These are phyloP conservation scores for Phytophthora sojae DNA, from an alignment of 352 stramenopile genomes.

Conservation along the genomic window DNA sequence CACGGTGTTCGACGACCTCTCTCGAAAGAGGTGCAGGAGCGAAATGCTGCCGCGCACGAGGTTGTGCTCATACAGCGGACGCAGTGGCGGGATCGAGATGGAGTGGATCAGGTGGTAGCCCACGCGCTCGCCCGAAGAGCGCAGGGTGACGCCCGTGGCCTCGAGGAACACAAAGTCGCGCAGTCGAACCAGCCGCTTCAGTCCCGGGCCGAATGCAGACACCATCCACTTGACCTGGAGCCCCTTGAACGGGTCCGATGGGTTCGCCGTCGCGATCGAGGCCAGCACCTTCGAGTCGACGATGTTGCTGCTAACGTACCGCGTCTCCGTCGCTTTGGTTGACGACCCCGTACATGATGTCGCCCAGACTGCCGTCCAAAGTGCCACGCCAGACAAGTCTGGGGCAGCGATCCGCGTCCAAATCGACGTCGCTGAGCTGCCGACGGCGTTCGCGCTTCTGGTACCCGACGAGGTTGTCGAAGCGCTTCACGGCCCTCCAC, in stretches of 20 bases:
- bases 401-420: not conserved
- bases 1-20: conserved; percentile 3
- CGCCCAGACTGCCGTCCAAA: conserved; percentile 23
- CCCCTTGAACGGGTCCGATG: conserved; percentile 11
- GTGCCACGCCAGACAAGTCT: conserved; percentile 11
- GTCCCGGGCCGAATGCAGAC: not conserved
- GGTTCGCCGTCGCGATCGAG: conserved; percentile 11
- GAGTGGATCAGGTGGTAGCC: conserved; percentile 34
- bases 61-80: conserved; percentile 9
- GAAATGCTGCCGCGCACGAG: conserved; percentile 37
- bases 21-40: conserved; percentile 21
- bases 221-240: conserved; percentile 29
- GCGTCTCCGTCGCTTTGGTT: conserved; percentile 29
- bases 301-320: conserved; percentile 32
- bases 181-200: conserved; percentile 4
- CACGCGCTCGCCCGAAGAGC: conserved; percentile 13
- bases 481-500: conserved; percentile 38
- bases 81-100: conserved; percentile 4
- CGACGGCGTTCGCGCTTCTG: conserved; percentile 11
- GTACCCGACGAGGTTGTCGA: conserved; percentile 42
- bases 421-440: not conserved
- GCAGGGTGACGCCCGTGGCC: conserved; percentile 10
- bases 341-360: conserved; percentile 38
- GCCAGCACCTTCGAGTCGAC: conserved; percentile 22
- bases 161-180: conserved; percentile 36